Evolutionary conservation across 345 rosid species (phyloP).

Genomic region (Trapa bicornis): DNA sequence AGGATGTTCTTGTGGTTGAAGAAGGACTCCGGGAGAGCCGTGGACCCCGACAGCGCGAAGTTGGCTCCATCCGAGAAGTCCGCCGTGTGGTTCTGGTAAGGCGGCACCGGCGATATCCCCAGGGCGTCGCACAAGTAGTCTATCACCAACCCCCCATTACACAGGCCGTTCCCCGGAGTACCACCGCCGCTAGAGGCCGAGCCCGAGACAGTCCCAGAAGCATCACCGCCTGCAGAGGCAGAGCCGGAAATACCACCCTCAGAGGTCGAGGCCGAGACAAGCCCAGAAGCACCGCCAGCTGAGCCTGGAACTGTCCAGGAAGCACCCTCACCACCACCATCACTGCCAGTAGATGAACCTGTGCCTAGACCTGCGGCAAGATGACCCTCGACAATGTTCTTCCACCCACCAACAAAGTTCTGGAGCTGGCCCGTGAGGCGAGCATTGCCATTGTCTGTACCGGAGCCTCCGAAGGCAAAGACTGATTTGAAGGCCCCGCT

Average conservation of each 20-base stretch:
- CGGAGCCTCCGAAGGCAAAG: conserved; percentile 38
- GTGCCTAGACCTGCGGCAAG: not conserved
- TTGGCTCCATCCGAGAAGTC: conserved; percentile 10
- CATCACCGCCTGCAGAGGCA: not conserved
- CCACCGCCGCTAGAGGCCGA: not conserved
- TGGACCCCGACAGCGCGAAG: conserved; percentile 8
- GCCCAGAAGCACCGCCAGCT: no score
- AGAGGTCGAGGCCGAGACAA: no score
- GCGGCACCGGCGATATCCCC: conserved; percentile 4
- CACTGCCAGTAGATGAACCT: no score
- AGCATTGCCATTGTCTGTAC: conserved; percentile 35
- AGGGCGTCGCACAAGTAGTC: conserved; percentile 23
- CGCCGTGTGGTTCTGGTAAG: conserved; percentile 1
- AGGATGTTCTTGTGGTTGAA: not conserved
- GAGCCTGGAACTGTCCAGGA: no score
- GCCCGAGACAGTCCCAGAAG: not conserved
- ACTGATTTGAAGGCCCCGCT: conserved; percentile 14
- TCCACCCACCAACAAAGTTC: not conserved
- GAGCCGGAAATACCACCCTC: not conserved
- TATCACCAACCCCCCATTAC: conserved; percentile 15
- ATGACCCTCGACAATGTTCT: not conserved
- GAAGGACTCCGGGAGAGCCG: not conserved
- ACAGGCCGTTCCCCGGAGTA: not conserved
- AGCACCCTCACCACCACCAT: no score
- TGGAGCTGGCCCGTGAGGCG: conserved; percentile 14